phyloP scores from a whole-genome alignment of 2,329 filamentous ascomycete species.

The Paraconiothyrium sp. region DNA sequence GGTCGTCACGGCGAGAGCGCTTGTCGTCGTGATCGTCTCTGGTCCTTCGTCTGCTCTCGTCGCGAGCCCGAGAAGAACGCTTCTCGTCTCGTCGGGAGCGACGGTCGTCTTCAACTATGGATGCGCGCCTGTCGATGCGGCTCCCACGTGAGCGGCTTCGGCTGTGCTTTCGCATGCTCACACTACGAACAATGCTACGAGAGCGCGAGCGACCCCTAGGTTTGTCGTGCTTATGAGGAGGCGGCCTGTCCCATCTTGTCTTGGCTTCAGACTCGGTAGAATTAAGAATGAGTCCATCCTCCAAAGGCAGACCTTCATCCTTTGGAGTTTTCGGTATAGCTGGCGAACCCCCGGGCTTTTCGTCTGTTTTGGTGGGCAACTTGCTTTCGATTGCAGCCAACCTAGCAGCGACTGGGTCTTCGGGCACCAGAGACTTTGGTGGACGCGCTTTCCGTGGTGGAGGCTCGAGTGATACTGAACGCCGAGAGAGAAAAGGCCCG shows the following conservation, averaged over 20 bases:
- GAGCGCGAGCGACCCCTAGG: slow-evolving; percentile 42
- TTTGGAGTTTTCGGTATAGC: slow-evolving; percentile 24
- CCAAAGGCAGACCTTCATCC: slow-evolving; percentile 39
- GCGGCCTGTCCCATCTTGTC: slow-evolving; percentile 39
- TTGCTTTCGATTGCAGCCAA: slow-evolving; percentile 44
- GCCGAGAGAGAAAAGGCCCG: slow-evolving; percentile 46
- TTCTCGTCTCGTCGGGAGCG: slow-evolving; percentile 29
- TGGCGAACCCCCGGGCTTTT: slow-evolving; percentile 26
- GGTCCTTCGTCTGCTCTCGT: slow-evolving; percentile 35
- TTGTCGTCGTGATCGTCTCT: slow-evolving; percentile 37
- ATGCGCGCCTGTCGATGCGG: slow-evolving; percentile 39
- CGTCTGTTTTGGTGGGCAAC: slow-evolving; percentile 38
- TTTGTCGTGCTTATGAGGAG: slow-evolving; percentile 31
- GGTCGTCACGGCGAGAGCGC: slow-evolving; percentile 38
- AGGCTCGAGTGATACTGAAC: slow-evolving; percentile 51
- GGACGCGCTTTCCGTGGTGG: slow-evolving; percentile 49
- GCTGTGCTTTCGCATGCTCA: slow-evolving; percentile 38
- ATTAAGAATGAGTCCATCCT: slow-evolving; percentile 36
- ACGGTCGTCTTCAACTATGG: slow-evolving; percentile 35
- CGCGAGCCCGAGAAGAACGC: slow-evolving; percentile 26
- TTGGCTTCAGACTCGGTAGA: slow-evolving; percentile 24
- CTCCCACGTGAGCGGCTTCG: slow-evolving; percentile 45
- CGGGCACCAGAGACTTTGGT: slow-evolving; percentile 47
- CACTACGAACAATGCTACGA: slow-evolving; percentile 38
- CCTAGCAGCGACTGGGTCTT: slow-evolving; percentile 42